Evolutionary conservation across 73 alveolate genomes (phyloP).

Genomic region (Paramecium sonneborni): DNA sequence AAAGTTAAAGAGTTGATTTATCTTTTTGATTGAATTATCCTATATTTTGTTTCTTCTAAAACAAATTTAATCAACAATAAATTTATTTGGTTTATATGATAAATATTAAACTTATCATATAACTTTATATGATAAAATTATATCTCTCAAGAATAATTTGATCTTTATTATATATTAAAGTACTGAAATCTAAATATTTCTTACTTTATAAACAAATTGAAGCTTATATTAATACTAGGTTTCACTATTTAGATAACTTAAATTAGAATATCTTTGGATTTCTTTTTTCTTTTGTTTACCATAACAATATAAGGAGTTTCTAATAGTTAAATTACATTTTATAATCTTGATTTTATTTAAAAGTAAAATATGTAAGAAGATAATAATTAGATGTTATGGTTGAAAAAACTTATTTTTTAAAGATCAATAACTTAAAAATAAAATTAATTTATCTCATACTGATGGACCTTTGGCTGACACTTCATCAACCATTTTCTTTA

Average conservation of each 20-base stretch:
- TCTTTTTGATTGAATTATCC: not conserved
- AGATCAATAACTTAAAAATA: not conserved
- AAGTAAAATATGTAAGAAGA: not conserved
- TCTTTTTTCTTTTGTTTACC: not conserved
- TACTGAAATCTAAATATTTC: too few species aligned
- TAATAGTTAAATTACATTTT: not conserved
- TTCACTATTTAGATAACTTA: not conserved
- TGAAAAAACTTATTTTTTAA: too few species aligned
- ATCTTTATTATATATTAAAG: too few species aligned
- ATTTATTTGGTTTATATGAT: not conserved
- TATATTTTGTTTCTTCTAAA: not conserved
- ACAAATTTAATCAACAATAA: not conserved
- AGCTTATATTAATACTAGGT: too few species aligned
- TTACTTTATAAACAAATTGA: too few species aligned
- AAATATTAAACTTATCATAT: not conserved
- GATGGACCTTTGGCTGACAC: constrained; percentile 42
- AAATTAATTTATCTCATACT: not conserved
- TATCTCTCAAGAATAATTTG: too few species aligned
- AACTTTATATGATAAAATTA: not conserved
- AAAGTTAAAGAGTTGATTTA: not conserved
- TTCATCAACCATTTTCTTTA: constrained; percentile 28
- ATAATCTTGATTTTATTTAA: not conserved
- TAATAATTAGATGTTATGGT: not conserved
- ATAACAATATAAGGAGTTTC: not conserved
- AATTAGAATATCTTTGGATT: not conserved